Percentiles rank a stretch among this genome's conserved stretches.
These are phyloP conservation scores for Penicillium canescens DNA, from an alignment of 495 filamentous ascomycete genomes.

Conservation along the genomic window DNA sequence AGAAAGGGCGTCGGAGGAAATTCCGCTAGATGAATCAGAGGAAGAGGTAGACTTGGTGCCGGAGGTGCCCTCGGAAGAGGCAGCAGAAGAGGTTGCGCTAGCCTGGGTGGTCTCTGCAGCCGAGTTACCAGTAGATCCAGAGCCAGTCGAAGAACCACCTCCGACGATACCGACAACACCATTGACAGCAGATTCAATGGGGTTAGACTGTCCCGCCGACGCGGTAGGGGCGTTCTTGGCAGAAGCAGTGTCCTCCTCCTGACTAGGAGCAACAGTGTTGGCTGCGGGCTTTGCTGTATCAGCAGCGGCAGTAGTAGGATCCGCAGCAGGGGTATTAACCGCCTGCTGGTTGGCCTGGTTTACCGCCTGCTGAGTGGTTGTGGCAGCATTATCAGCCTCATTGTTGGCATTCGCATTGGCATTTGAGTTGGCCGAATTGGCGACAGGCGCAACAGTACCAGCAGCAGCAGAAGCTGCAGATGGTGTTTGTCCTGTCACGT, in stretches of 20 bases:
- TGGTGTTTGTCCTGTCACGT: conserved; percentile 20
- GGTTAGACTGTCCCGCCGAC: neutral
- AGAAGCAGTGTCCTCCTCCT: conserved; percentile 3
- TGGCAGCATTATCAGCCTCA: conserved; percentile 1
- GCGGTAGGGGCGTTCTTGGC: neutral
- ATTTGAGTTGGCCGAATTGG: conserved; percentile 7
- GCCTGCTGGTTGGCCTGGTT: conserved; percentile 12
- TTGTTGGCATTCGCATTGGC: conserved; percentile 4
- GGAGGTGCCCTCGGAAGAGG: conserved; percentile 1
- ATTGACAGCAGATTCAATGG: neutral
- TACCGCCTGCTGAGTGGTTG: conserved; percentile 2
- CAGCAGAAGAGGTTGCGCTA: neutral
- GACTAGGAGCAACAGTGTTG: conserved; percentile 1
- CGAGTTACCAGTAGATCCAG: neutral
- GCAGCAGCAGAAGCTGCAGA: conserved; percentile 4
- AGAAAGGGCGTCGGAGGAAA: neutral
- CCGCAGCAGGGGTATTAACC: conserved; percentile 5
- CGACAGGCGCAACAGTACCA: neutral
- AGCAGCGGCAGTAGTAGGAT: conserved; percentile 1
- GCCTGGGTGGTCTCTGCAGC: neutral
- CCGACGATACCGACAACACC: neutral
- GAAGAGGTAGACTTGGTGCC: conserved; percentile 9
- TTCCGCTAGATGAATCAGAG: conserved; percentile 5
- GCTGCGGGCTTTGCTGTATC: neutral
- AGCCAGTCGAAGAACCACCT: neutral